Evolutionary conservation across 1,139 yeast genomes (phyloP).

Genomic region (Protomyces inundatus): DNA sequence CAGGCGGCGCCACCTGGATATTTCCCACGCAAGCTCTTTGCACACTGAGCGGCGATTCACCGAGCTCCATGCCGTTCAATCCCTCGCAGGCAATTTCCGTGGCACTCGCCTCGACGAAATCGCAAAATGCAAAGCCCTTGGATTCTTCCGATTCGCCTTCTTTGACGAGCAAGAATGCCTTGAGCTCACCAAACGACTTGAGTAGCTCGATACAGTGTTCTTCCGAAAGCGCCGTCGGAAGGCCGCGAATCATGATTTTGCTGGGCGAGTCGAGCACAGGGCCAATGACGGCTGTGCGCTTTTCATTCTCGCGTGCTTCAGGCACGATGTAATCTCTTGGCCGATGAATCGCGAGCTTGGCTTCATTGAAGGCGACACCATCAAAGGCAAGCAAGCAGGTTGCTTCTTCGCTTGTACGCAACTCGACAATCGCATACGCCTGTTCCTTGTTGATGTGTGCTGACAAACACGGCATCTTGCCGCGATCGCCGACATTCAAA

Average conservation of each 20-base stretch:
- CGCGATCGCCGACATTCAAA: slow-evolving; percentile 19
- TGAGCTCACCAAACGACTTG: slow-evolving; percentile 42
- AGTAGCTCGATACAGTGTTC: slow-evolving; percentile 42
- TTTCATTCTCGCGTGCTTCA: slow-evolving; percentile 28
- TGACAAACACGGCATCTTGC: slow-evolving; percentile 26
- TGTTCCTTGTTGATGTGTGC: slow-evolving; percentile 31
- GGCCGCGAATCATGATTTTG: slow-evolving; percentile 43
- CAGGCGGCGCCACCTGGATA: slow-evolving; percentile 34
- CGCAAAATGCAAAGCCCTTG: slow-evolving; percentile 47
- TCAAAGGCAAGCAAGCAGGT: slow-evolving; percentile 53
- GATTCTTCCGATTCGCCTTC: slow-evolving; percentile 41
- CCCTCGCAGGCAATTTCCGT: slow-evolving; percentile 37
- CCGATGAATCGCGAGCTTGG: slow-evolving; percentile 44
- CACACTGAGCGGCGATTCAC: slow-evolving; percentile 39
- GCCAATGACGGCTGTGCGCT: slow-evolving; percentile 23
- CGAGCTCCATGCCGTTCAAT: slow-evolving; percentile 38
- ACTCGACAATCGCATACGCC: slow-evolving; percentile 42
- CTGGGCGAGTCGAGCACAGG: slow-evolving; percentile 37
- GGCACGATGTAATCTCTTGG: slow-evolving; percentile 61
- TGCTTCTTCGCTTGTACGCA: slow-evolving; percentile 53
- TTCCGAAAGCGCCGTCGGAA: slow-evolving; percentile 43
- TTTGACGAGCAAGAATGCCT: slow-evolving; percentile 38
- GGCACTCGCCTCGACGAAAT: slow-evolving; percentile 37
- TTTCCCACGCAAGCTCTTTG: slow-evolving; percentile 40
- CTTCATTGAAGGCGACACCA: slow-evolving; percentile 40